A percentile compares a stretch with the other conserved stretches of the same genome.
Conservation (phyloP, 192 early-diverging fungal genomes). For the Backusella mclennaniae region DNA sequence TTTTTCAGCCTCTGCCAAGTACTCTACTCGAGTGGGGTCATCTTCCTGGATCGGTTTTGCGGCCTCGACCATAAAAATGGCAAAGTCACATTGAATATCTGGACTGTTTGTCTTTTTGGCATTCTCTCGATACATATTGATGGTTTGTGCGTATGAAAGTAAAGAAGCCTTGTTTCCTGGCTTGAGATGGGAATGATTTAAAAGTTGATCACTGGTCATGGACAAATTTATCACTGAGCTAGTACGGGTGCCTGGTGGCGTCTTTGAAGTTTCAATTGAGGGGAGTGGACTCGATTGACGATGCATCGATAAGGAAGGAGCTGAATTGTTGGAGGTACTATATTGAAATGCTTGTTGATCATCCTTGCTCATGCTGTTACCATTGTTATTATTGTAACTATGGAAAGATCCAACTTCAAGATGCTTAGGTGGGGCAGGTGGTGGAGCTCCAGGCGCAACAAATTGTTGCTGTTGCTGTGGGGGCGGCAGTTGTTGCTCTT, state of each 20-base stretch:
- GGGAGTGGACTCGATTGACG: conserved; percentile 8
- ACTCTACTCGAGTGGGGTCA: conserved; percentile 43
- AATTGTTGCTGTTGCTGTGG: neutral
- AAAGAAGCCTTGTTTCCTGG: conserved; percentile 57
- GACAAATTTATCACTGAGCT: conserved; percentile 31
- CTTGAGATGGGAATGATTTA: conserved; percentile 58
- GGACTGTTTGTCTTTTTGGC: conserved; percentile 65
- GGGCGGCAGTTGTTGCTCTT: neutral
- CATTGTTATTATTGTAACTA: neutral
- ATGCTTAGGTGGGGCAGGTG: neutral
- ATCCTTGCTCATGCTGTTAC: neutral
- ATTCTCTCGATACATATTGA: conserved; percentile 62
- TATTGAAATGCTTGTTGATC: conserved; percentile 3
- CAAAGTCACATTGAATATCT: conserved; percentile 66
- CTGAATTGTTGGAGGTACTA: conserved; percentile 1
- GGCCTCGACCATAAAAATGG: conserved; percentile 62
- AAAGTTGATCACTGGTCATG: conserved; percentile 27
- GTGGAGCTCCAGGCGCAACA: neutral
- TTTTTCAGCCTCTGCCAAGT: conserved; percentile 68
- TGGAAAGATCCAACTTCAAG: conserved; percentile 5
- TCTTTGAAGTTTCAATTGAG: neutral
- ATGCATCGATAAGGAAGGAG: conserved; percentile 11
- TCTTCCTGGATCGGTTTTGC: conserved; percentile 45
- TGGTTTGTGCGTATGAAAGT: conserved; percentile 51
- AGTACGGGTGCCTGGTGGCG: conserved; percentile 24